Percentiles rank a stretch among this genome's conserved stretches.
Evolutionary conservation across 306 rosid species (phyloP).

Genomic region (Dryas drummondii): DNA sequence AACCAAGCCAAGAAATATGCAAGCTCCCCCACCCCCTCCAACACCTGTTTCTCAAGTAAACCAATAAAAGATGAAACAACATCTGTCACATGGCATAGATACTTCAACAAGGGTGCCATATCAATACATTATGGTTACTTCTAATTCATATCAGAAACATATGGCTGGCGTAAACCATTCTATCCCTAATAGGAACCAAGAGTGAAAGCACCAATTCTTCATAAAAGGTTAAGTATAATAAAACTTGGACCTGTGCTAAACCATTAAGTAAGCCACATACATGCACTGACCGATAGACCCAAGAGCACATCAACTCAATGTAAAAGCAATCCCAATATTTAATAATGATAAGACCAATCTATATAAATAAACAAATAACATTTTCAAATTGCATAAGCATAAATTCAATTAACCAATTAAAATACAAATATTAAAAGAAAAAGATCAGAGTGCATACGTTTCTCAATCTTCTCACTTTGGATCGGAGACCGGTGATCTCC

Average conservation of each 20-base stretch:
- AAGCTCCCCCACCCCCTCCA: background rate
- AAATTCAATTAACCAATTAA: background rate
- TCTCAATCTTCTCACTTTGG: constrained; percentile 79
- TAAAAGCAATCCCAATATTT: background rate
- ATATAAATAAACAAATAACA: background rate
- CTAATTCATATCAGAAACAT: background rate
- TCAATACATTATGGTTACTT: background rate
- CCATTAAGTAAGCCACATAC: background rate
- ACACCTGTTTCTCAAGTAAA: background rate
- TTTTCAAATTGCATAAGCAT: too few relatives aligned
- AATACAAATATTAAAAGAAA: background rate
- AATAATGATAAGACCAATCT: background rate
- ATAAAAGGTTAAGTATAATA: background rate
- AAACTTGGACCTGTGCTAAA: background rate
- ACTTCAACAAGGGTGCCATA: background rate
- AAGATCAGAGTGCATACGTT: constrained; percentile 43
- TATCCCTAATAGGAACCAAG: background rate
- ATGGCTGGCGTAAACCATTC: background rate
- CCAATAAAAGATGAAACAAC: background rate
- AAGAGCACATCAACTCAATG: background rate
- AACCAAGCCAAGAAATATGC: constrained; percentile 2
- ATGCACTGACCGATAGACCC: too few relatives aligned
- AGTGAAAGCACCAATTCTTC: background rate
- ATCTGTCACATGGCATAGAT: background rate
- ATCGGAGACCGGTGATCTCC: constrained; percentile 77